Evolutionary conservation across 495 filamentous ascomycete species (phyloP).

Genomic region (Aspergillus bertholletiae): DNA sequence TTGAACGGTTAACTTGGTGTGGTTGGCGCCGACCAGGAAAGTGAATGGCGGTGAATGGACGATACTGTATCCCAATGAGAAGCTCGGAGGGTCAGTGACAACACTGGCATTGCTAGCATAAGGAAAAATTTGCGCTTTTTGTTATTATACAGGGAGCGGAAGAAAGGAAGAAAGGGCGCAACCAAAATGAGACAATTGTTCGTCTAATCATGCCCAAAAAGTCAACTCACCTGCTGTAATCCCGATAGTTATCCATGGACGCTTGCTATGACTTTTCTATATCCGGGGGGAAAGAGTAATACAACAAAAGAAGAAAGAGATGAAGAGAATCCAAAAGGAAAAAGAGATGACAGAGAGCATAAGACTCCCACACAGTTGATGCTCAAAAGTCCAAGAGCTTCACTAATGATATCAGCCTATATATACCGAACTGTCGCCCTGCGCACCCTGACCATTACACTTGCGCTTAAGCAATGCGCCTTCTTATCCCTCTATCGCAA

Average conservation of each 20-base stretch:
- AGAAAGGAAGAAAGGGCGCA: too few relatives aligned
- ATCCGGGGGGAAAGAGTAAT: neutral
- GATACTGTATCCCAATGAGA: constrained; percentile 27
- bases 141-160: too few relatives aligned
- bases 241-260: constrained; percentile 29
- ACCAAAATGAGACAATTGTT: neutral
- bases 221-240: constrained; percentile 33
- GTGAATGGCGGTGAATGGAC: constrained; percentile 43
- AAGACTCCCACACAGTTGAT: neutral
- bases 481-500: neutral
- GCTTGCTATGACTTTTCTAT: constrained; percentile 1
- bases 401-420: neutral
- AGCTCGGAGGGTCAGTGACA: constrained; percentile 14
- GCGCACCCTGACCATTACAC: neutral
- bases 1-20: constrained; percentile 46
- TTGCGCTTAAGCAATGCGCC: neutral
- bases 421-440: neutral
- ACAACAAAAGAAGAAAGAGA: constrained; percentile 6
- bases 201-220: neutral
- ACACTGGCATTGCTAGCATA: too few relatives aligned
- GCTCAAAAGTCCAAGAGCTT: neutral
- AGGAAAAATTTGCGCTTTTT: too few relatives aligned
- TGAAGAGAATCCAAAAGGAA: neutral
- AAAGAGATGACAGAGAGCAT: neutral
- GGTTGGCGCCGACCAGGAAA: constrained; percentile 46